Evolutionary conservation across 257 asterid species (phyloP), one percentile per base, ranked within the genome.

Genomic region (Capsicum baccatum): DNA sequence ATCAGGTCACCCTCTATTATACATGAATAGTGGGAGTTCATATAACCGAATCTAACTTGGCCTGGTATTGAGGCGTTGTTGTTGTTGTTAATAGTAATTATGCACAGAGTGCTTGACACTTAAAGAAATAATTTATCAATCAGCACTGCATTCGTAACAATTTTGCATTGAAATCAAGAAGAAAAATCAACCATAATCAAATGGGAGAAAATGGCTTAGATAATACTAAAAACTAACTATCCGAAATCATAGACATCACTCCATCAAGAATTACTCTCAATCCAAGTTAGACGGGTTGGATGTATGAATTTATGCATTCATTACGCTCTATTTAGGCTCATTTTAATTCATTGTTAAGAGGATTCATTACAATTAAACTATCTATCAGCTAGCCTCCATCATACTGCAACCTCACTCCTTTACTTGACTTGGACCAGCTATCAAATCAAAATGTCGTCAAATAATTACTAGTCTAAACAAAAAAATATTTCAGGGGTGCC

Each of bases 381-480:
- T 14, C 63, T 55, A 14, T 76, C 26, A 52, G 50, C 81, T 14
- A 76, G 81, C 44, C 11, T 50, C 17, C 35, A 76, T 21, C 48
- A 8, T 21, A 76, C 80, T 26, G 42, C 63, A 76, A 76, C 63
- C 63, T 52, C 47, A 13, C 44, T 54, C 55, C 62, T 74, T 48
- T 13, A 48, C 44, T 21, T 21, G 62, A 15, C 44, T 13, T 74
- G 19, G 62, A 76, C 47, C 50, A 54, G 5, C 15, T 76, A 76
- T 54, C 64, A 76, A 76, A 76, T 76, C 81, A 76, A 21, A 71
- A 52, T 52, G 64, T 26, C 64, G n/a, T 52, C 81, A 76, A 35
- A 39, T 39, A 35, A 67, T 67, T 67, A 35, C 44, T 64, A 15
- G 1, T 66, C 13, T 47, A 67, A 74, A 15, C 79, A 76, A 82